A percentile compares a stretch with the other conserved stretches of the same genome.
These are phyloP conservation scores for Yarrowia alimentaria DNA, from an alignment of 805 yeast species.

Conservation along the genomic window DNA sequence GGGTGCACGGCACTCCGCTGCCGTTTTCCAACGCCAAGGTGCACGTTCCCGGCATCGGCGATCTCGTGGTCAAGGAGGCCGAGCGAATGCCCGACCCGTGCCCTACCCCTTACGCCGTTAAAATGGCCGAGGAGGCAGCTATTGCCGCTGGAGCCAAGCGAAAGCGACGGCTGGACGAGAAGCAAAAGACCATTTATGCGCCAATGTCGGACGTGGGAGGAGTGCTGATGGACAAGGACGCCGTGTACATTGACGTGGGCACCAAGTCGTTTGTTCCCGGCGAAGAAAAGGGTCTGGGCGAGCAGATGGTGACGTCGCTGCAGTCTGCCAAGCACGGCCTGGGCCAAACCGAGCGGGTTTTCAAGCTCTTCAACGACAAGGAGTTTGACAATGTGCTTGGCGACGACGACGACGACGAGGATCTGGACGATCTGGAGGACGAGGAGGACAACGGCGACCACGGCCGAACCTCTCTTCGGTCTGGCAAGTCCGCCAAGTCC, in stretches of 20 bases:
- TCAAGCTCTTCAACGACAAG: constrained; percentile 66
- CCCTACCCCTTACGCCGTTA: constrained; percentile 93
- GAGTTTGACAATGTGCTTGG: constrained; percentile 47
- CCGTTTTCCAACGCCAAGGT: constrained; percentile 66
- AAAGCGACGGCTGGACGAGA: constrained; percentile 89
- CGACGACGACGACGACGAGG: constrained; percentile 44
- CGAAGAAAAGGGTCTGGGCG: constrained; percentile 78
- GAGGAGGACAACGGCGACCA: constrained; percentile 43
- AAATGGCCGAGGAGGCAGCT: constrained; percentile 68
- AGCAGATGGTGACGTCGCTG: constrained; percentile 74
- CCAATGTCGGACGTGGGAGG: constrained; percentile 99
- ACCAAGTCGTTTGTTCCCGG: constrained; percentile 55
- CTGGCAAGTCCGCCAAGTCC: constrained; percentile 49
- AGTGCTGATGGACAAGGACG: constrained; percentile 93
- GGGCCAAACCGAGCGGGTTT: constrained; percentile 58
- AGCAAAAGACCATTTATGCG: constrained; percentile 90
- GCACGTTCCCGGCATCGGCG: constrained; percentile 96
- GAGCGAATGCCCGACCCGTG: constrained; percentile 98
- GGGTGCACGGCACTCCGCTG: constrained; percentile 89
- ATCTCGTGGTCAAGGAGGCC: constrained; percentile 66
- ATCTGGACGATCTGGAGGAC: too few relatives aligned
- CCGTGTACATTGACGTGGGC: constrained; percentile 89
- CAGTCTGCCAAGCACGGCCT: constrained; percentile 66
- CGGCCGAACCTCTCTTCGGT: constrained; percentile 68
- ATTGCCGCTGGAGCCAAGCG: constrained; percentile 53